Conservation (phyloP, 352 stramenopile species). For the Pythium biforme region DNA sequence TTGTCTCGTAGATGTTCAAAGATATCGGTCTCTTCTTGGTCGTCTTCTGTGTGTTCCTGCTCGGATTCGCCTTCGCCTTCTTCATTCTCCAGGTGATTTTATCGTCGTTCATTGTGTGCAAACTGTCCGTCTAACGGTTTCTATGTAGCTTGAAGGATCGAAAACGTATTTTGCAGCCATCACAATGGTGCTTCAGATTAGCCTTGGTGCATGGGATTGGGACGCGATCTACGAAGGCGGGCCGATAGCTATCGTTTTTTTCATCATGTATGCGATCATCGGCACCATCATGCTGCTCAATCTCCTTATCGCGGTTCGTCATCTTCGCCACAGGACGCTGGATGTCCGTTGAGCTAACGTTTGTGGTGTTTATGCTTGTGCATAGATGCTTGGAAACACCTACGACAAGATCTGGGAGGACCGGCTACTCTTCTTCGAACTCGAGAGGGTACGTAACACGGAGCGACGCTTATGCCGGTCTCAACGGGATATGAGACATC, state of each 20-base stretch:
- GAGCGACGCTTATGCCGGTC: background rate
- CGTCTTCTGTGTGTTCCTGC: slow-evolving; percentile 72
- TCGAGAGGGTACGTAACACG: slow-evolving; percentile 55
- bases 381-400: slow-evolving; percentile 84
- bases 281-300: slow-evolving; percentile 85
- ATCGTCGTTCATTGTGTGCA: background rate
- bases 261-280: slow-evolving; percentile 69
- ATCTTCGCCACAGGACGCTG: background rate
- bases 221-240: slow-evolving; percentile 67
- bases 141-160: slow-evolving; percentile 58
- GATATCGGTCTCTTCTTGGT: slow-evolving; percentile 75
- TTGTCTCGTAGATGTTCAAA: slow-evolving; percentile 63
- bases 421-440: slow-evolving; percentile 74
- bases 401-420: slow-evolving; percentile 88
- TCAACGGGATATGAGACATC: background rate
- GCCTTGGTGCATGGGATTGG: slow-evolving; percentile 77
- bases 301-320: slow-evolving; percentile 67
- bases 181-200: slow-evolving; percentile 67
- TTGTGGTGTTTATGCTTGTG: background rate
- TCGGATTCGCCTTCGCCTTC: slow-evolving; percentile 76
- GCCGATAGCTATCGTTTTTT: slow-evolving; percentile 65
- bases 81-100: slow-evolving; percentile 73
- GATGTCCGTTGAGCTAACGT: background rate
- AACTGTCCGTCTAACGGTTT: background rate
- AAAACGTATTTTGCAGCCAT: slow-evolving; percentile 59